A percentile compares a stretch with the other conserved stretches of the same genome.
Evolutionary conservation across 1,284 basidiomycete genomes (phyloP).

Genomic region (Moniliella sp.): DNA sequence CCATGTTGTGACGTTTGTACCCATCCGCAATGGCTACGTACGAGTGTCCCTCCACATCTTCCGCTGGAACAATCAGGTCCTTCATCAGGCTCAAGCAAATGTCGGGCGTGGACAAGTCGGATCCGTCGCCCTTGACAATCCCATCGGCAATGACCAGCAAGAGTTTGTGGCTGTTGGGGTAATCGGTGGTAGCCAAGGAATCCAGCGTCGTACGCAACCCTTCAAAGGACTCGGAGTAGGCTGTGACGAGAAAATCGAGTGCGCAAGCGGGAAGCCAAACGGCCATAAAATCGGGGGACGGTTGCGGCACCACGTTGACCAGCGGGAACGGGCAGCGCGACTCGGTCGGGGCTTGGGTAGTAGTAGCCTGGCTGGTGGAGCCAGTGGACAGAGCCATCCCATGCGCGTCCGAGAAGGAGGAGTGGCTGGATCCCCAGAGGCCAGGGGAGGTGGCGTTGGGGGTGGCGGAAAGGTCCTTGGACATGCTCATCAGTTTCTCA

Average conservation of each 20-base stretch:
- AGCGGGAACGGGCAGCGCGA: slow-evolving; percentile 71
- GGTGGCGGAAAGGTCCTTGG: slow-evolving; percentile 1
- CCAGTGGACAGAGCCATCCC: too few species aligned
- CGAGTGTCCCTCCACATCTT: slow-evolving; percentile 77
- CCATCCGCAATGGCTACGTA: slow-evolving; percentile 97
- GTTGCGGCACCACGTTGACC: slow-evolving; percentile 72
- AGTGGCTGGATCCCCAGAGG: too few species aligned
- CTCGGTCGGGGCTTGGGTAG: too few species aligned
- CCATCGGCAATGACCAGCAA: slow-evolving; percentile 91
- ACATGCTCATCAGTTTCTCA: slow-evolving; percentile 2
- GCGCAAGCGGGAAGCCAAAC: slow-evolving; percentile 87
- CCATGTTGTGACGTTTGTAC: slow-evolving; percentile 97
- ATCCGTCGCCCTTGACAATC: slow-evolving; percentile 64
- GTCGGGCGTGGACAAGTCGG: slow-evolving; percentile 46
- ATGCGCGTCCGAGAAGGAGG: too few species aligned
- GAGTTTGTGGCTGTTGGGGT: slow-evolving; percentile 91
- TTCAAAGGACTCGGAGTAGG: slow-evolving; percentile 87
- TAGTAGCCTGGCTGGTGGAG: too few species aligned
- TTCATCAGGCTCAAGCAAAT: slow-evolving; percentile 94
- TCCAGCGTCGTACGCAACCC: slow-evolving; percentile 90
- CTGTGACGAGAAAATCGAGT: slow-evolving; percentile 85
- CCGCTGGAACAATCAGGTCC: slow-evolving; percentile 57
- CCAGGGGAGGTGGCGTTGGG: slow-evolving; percentile 6
- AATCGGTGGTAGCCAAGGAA: slow-evolving; percentile 90
- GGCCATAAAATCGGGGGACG: slow-evolving; percentile 69